Evolutionary conservation across 495 filamentous ascomycete genomes (phyloP).

Genomic region (Aspergillus ostianus): DNA sequence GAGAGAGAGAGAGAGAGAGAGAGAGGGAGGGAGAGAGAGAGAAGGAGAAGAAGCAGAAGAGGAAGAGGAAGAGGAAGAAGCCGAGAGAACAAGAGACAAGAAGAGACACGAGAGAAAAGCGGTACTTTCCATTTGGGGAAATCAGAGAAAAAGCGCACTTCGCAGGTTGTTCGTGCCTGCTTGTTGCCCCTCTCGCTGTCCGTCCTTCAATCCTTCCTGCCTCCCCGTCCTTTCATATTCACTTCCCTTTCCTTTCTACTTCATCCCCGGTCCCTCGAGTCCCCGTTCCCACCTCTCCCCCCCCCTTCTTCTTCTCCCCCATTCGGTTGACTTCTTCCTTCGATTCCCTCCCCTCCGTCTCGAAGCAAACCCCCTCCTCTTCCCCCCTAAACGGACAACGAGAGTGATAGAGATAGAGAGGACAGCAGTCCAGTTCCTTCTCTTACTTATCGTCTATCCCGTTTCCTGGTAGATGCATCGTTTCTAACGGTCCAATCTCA

Average conservation of each 20-base stretch:
- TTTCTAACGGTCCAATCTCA: conserved; percentile 1
- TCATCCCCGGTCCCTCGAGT: too few species aligned
- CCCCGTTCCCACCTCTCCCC: too few species aligned
- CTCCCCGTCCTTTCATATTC: too few species aligned
- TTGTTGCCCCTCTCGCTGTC: conserved; percentile 12
- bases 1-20: background rate
- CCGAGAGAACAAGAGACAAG: background rate
- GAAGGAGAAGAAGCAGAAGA: background rate
- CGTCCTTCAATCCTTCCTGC: too few species aligned
- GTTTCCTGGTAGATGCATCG: conserved; percentile 19
- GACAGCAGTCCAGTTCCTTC: conserved; percentile 1
- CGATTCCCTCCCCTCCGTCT: background rate
- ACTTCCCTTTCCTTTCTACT: too few species aligned
- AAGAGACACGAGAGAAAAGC: background rate
- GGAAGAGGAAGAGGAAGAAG: background rate
- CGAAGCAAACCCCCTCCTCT: too few species aligned
- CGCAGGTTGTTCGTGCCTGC: background rate
- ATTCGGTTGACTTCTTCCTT: background rate
- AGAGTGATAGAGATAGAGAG: background rate
- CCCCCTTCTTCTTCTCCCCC: background rate
- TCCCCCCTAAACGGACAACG: background rate
- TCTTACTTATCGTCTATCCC: background rate
- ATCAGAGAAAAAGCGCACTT: background rate
- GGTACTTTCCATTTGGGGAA: background rate
- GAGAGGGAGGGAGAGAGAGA: background rate